phyloP scores from a whole-genome alignment of 805 yeast species.

The Candida silvicultrix region DNA sequence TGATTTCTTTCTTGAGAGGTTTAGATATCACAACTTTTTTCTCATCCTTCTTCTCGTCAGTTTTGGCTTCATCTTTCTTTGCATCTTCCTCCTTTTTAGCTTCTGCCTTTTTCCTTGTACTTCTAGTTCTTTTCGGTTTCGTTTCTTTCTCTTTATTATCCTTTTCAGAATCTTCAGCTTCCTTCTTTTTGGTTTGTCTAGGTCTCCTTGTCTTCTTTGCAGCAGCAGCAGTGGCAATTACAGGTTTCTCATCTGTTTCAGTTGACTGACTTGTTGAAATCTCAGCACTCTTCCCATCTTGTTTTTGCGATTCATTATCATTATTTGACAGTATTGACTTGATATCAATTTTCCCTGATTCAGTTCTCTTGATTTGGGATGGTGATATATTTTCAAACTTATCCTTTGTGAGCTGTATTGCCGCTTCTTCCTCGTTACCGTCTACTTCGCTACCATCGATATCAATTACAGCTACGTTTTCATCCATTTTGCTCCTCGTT shows the following conservation, averaged over 20 bases:
- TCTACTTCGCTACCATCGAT: neutral
- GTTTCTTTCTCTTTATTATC: constrained; percentile 1
- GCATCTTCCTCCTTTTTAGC: neutral
- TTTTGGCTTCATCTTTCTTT: neutral
- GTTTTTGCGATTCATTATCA: neutral
- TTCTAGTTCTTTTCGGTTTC: neutral
- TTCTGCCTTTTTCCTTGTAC: neutral
- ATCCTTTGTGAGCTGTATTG: neutral
- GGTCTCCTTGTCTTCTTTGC: constrained; percentile 1
- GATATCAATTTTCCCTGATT: neutral
- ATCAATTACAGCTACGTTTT: neutral
- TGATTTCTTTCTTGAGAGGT: neutral
- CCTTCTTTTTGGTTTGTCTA: neutral
- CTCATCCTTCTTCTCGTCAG: too few species aligned
- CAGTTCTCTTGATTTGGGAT: neutral
- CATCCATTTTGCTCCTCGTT: neutral
- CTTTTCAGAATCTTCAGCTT: constrained; percentile 2
- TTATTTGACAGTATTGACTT: neutral
- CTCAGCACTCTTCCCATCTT: constrained; percentile 4
- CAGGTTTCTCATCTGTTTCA: neutral
- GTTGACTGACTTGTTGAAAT: too few species aligned
- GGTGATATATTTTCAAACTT: neutral
- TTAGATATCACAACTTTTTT: neutral
- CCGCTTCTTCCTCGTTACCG: neutral
- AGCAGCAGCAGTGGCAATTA: too few species aligned